Evolutionary conservation across 768 basidiomycete species (phyloP).

Genomic region (Pleurotus tuoliensis): DNA sequence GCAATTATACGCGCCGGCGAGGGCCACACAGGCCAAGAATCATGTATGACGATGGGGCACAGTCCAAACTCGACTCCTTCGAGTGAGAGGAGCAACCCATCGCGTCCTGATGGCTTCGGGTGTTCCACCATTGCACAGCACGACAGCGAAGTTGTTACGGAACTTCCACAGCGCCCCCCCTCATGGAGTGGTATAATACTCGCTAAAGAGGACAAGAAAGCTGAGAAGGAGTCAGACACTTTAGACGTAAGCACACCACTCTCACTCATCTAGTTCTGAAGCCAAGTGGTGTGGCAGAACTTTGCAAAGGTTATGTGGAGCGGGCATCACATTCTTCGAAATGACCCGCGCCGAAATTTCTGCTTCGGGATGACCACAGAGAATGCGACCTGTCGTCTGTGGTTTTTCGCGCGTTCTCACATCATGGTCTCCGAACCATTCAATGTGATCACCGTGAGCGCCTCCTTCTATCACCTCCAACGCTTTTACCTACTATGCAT

Average conservation of each 20-base stretch:
- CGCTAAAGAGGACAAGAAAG: neutral
- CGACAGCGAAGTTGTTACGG: no score
- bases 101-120: neutral
- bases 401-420: conserved; percentile 20
- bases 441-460: conserved; percentile 1
- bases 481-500: neutral
- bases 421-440: conserved; percentile 13
- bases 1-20: neutral
- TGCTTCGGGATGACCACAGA: conserved; percentile 26
- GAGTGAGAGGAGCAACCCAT: neutral
- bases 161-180: neutral
- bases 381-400: conserved; percentile 19
- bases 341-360: conserved; percentile 18
- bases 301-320: conserved; percentile 21
- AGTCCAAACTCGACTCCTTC: neutral
- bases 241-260: no score
- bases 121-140: neutral
- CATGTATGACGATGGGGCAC: neutral
- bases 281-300: conserved; percentile 7
- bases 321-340: conserved; percentile 7
- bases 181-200: neutral
- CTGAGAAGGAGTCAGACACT: neutral
- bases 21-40: neutral
- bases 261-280: neutral
- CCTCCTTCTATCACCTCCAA: neutral